Evolutionary conservation across 2,329 filamentous ascomycete genomes (phyloP), one percentile per base, ranked within the genome.

Genomic region (Colletotrichum sansevieriae): DNA sequence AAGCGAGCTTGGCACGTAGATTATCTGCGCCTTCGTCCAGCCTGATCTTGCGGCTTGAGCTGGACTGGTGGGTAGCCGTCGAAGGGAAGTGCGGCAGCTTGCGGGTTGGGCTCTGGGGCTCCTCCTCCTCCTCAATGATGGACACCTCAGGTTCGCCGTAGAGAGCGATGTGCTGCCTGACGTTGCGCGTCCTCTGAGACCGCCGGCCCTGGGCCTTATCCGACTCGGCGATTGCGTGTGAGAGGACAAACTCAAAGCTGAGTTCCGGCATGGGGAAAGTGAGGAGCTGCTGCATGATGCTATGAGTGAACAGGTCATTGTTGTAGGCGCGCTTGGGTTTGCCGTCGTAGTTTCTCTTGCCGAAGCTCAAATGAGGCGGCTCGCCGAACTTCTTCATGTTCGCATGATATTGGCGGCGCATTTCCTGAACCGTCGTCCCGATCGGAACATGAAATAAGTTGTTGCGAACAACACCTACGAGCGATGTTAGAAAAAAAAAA

Each of bases 71-170:
- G 4, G 68, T 68, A 7, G 70, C 70, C 25, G 63, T 59, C 9
- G 70, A 70, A 4, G 67, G 63, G 43, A 68, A 68, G 47, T 44
- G 65, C 0, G 65, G 65, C 39, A 68, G 20, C 55, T 65, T 65
- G 15, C 46, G 54, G 0, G 65, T 65, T 8, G 65, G 65, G 35
- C 65, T 68, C 15, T 68, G 62, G 4, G 65, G 65, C n/a, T 68
- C 65, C 7, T 68, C 65, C 12, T 68, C 65, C 35, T 68, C 65
- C 29, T 68, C 65, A 22, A 68, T 68, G 15, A 60, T 25, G 2
- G 65, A 65, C 10, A 68, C 49, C 11, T 68, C 65, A 2, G 65
- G 63, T 37, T 68, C 65, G 18, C 65, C 65, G 20, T 60, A 68
- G 2, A 60, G 46, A 13, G 65, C 65, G 11, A 68, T 65, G 37